Percentiles rank a stretch among this genome's conserved stretches.
phyloP scores from a whole-genome alignment of 176 grass and related monocot genomes.

The Panicum miliaceum region DNA sequence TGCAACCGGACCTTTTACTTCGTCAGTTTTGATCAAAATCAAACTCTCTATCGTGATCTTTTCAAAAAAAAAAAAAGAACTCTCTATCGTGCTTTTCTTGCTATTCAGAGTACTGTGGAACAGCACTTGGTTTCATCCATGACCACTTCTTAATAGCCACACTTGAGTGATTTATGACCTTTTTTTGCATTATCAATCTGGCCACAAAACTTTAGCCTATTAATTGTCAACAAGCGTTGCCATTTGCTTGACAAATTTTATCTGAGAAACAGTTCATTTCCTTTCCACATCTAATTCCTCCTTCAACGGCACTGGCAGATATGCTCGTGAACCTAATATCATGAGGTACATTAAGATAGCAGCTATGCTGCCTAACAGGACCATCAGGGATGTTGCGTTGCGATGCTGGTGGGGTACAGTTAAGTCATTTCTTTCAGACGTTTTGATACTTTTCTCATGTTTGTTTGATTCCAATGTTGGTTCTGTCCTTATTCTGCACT shows the following conservation, averaged over 20 bases:
- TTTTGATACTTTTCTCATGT: neutral
- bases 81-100: slow-evolving; percentile 14
- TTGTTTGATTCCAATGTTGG: neutral
- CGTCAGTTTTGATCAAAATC: slow-evolving; percentile 24
- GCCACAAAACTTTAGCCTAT: neutral
- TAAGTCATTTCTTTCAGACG: slow-evolving; percentile 57
- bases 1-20: slow-evolving; percentile 26
- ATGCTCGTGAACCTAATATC: slow-evolving; percentile 79
- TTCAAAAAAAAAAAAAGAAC: no score
- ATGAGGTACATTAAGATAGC: slow-evolving; percentile 99
- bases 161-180: slow-evolving; percentile 14
- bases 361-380: slow-evolving; percentile 81
- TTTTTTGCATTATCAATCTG: slow-evolving; percentile 14
- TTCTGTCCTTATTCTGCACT: slow-evolving; percentile 13
- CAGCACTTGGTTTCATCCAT: slow-evolving; percentile 6
- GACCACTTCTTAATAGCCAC: slow-evolving; percentile 8
- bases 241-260: slow-evolving; percentile 15
- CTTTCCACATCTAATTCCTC: slow-evolving; percentile 29
- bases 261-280: neutral
- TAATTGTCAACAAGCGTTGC: slow-evolving; percentile 1
- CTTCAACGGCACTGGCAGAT: slow-evolving; percentile 56
- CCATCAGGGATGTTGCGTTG: slow-evolving; percentile 94
- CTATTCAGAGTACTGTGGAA: slow-evolving; percentile 28
- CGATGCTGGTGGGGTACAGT: slow-evolving; percentile 81
- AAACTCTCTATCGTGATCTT: neutral